A percentile compares a stretch with the other conserved stretches of the same genome.
Conservation (phyloP, 441 rosid species). For the Daphne laureola region DNA sequence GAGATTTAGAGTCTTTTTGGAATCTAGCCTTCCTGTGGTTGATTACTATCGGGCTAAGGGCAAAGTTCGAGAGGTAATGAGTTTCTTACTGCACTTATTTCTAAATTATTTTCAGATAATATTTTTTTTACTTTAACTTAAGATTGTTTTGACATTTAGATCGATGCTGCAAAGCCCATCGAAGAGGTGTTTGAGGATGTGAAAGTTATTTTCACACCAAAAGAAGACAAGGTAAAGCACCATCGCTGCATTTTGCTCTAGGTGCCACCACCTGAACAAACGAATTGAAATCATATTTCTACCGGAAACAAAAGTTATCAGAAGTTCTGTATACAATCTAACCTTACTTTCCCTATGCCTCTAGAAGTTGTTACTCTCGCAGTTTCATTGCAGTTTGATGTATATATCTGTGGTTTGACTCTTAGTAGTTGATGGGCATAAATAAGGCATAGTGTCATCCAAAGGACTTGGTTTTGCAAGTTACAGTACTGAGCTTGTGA, state of each 20-base stretch:
- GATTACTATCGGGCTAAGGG: constrained; percentile 59
- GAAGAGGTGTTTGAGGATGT: constrained; percentile 72
- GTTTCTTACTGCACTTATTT: constrained; percentile 8
- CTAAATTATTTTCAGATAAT: constrained; percentile 1
- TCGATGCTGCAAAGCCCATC: constrained; percentile 70
- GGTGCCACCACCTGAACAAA: constrained; percentile 3
- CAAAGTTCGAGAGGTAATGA: constrained; percentile 69
- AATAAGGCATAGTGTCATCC: no score
- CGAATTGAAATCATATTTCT: not conserved
- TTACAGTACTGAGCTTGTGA: no score
- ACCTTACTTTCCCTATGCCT: not conserved
- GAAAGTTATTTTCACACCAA: constrained; percentile 43
- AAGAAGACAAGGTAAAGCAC: constrained; percentile 44
- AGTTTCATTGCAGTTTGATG: no score
- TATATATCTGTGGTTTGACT: no score
- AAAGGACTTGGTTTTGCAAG: no score
- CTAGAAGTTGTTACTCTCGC: not conserved
- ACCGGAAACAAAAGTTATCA: not conserved
- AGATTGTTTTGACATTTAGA: constrained; percentile 30
- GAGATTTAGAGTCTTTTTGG: constrained; percentile 70
- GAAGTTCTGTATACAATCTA: not conserved
- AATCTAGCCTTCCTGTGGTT: constrained; percentile 76
- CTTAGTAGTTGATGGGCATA: no score
- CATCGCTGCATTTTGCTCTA: constrained; percentile 18
- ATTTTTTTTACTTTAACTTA: constrained; percentile 5